Percentiles rank a stretch among this genome's conserved stretches.
Conservation (phyloP, 2,329 filamentous ascomycete genomes). For the Neoscytalidium dimidiatum region DNA sequence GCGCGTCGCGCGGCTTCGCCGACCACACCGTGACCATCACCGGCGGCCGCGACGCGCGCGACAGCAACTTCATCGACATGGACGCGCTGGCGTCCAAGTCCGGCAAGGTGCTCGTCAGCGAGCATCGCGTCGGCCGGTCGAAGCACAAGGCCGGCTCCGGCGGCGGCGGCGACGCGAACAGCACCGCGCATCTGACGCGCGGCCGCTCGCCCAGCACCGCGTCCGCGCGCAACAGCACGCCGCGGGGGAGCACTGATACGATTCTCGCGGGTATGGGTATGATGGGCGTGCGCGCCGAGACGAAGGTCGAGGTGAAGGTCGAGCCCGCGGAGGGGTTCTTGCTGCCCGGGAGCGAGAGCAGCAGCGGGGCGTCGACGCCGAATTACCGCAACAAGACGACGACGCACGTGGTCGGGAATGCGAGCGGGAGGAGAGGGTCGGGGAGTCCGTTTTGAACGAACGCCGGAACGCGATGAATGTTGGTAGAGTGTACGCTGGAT, state of each 20-base stretch:
- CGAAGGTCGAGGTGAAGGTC: slow-evolving; percentile 33
- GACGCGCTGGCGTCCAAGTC: slow-evolving; percentile 11
- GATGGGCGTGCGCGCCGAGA: slow-evolving; percentile 29
- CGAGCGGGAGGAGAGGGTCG: neutral
- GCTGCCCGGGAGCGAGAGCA: neutral
- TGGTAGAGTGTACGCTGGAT: neutral
- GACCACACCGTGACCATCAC: slow-evolving; percentile 21
- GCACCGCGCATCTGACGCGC: neutral
- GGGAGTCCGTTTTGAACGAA: neutral
- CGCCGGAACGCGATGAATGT: too few relatives aligned
- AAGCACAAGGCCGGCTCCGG: neutral
- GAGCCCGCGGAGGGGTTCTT: slow-evolving; percentile 4
- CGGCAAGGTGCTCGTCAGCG: neutral
- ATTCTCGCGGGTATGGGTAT: slow-evolving; percentile 33
- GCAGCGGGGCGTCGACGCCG: neutral
- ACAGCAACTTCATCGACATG: slow-evolving; percentile 7
- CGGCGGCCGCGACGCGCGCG: slow-evolving; percentile 17
- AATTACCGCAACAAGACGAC: neutral
- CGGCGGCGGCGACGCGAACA: neutral
- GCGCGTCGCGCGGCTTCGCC: neutral
- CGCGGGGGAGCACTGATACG: slow-evolving; percentile 35
- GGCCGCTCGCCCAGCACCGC: neutral
- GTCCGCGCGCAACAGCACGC: slow-evolving; percentile 27
- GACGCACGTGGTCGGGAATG: neutral
- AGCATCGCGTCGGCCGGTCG: neutral